Percentiles rank a stretch among this genome's conserved stretches.
Evolutionary conservation across 225 moss, liverwort and hornwort species (phyloP).

Genomic region (Sphagnum contortum): DNA sequence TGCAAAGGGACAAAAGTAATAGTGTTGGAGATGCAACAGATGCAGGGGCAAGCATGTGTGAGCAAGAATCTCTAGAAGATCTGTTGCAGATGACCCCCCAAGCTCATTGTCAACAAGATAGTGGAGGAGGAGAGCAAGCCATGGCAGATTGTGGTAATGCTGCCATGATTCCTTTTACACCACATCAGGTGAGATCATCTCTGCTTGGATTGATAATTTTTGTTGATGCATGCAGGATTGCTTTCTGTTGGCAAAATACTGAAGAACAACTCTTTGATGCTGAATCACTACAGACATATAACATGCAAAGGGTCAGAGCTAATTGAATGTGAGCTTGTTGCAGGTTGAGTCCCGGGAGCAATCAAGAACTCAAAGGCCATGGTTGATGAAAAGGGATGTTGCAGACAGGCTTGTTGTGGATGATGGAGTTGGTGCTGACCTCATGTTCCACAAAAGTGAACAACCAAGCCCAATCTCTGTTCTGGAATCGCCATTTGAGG

Average conservation of each 20-base stretch:
- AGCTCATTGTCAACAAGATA: background rate
- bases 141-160: background rate
- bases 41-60: slow-evolving; percentile 18
- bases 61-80: slow-evolving; percentile 28
- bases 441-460: slow-evolving; percentile 50
- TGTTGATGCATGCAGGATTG: too few species aligned
- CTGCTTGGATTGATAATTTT: too few species aligned
- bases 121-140: background rate
- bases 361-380: slow-evolving; percentile 20
- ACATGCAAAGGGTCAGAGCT: too few species aligned
- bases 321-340: background rate
- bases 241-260: too few species aligned
- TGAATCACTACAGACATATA: too few species aligned
- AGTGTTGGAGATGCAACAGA: too few species aligned
- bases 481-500: slow-evolving; percentile 47
- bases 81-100: slow-evolving; percentile 29
- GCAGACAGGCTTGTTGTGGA: slow-evolving; percentile 16
- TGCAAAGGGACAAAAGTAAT: too few species aligned
- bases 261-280: too few species aligned
- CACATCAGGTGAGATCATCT: background rate
- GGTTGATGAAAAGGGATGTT: slow-evolving; percentile 37
- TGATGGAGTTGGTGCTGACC: slow-evolving; percentile 20
- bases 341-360: slow-evolving; percentile 15
- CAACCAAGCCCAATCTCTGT: slow-evolving; percentile 48
- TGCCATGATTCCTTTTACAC: background rate